A percentile compares a stretch with the other conserved stretches of the same genome.
Conservation (phyloP, 2,329 filamentous ascomycete species). For the Myriosclerotinia duriaeana region DNA sequence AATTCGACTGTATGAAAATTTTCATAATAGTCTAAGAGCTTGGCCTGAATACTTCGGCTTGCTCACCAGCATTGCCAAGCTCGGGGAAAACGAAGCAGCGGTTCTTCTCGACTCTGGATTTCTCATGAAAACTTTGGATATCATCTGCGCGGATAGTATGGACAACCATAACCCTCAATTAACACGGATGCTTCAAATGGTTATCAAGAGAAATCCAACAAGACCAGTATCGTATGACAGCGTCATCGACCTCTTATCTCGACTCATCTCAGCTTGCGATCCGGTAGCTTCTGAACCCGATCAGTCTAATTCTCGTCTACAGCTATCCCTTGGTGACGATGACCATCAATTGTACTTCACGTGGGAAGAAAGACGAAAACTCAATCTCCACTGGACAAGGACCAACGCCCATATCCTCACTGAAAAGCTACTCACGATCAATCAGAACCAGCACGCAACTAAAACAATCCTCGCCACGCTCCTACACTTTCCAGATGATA, state of each 20-base stretch:
- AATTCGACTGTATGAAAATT: conserved; percentile 58
- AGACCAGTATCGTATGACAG: conserved; percentile 55
- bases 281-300: conserved; percentile 15
- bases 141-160: conserved; percentile 38
- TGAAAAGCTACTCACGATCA: conserved; percentile 63
- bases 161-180: conserved; percentile 49
- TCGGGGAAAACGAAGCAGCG: conserved; percentile 59
- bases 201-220: conserved; percentile 50
- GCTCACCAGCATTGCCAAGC: conserved; percentile 62
- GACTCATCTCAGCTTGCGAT: conserved; percentile 37
- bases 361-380: conserved; percentile 47
- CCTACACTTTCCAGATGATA: conserved; percentile 51
- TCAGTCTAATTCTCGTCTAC: conserved; percentile 8
- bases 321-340: conserved; percentile 4
- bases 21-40: conserved; percentile 61
- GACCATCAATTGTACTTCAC: conserved; percentile 46
- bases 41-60: conserved; percentile 78
- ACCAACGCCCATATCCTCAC: conserved; percentile 53
- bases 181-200: conserved; percentile 51
- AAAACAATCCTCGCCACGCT: conserved; percentile 58
- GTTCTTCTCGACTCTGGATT: conserved; percentile 62
- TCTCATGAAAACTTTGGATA: conserved; percentile 48
- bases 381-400: conserved; percentile 48
- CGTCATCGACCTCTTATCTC: conserved; percentile 52
- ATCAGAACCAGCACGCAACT: conserved; percentile 55